Evolutionary conservation across 768 basidiomycete species (phyloP), one percentile per base, ranked within the genome.

Genomic region (Auriculariales sp.): DNA sequence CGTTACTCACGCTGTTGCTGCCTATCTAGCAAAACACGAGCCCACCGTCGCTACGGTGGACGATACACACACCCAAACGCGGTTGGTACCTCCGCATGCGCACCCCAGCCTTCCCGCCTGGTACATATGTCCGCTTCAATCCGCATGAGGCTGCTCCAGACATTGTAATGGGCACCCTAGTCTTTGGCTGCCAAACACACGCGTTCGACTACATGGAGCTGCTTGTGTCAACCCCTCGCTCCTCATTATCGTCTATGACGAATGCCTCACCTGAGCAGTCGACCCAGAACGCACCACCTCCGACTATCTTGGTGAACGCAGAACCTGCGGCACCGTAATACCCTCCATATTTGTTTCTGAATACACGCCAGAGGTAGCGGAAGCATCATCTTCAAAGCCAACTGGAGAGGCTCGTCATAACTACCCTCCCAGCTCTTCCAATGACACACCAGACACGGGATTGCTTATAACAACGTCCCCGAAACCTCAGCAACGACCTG

Each of bases 1-100:
- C 34, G 17, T 12, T 24, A 4, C 11, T 14, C 29, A 28, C 34
- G 46, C 19, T 15, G 24, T 19, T 29, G 15, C 49, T 19, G 35
- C 48, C 34, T 1, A 15, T 17, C 10, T 28, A 29, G 3, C 52
- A 82, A 83, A 81, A 88, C 51, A 82, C 81, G 33, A 70, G 75
- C n/a, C 78, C 74, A 3, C 76, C 73, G 22, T 71, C 72, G 0
- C 61, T 85, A 2, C 71, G 74, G 49, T 90, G 87, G 87, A 75
- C 75, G 9, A 77, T 88, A 25, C 87, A 88, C 60, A 75, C 79
- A 4, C 87, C 87, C 1, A 77, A 78, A 51, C 76, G 81, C 27
- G 87, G 87, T 39, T 90, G 87, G 87, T 90, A 89, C 62, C 78
- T 90, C 52, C 81, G 81, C 34, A 66, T 90, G 24, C 75, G 82